These are phyloP conservation scores for Rosa rugosa DNA, from an alignment of 306 rosid genomes.

Conservation along the genomic window DNA sequence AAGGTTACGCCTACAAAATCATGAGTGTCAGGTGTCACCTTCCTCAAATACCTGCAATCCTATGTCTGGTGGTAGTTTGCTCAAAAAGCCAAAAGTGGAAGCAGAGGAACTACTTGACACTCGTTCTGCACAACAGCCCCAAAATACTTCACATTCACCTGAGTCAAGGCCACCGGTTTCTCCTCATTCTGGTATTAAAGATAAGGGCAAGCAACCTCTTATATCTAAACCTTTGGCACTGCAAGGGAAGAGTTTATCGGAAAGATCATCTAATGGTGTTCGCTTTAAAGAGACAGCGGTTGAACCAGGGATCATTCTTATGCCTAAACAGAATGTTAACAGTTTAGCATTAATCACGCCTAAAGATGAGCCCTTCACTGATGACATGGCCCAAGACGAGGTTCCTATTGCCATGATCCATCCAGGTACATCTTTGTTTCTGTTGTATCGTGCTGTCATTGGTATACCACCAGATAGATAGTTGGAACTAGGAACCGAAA, in stretches of 20 bases:
- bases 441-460: not conserved
- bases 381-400: slow-evolving; percentile 36
- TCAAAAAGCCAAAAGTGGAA: slow-evolving; percentile 55
- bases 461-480: not conserved
- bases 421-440: slow-evolving; percentile 51
- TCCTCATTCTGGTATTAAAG: slow-evolving; percentile 23
- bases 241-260: slow-evolving; percentile 36
- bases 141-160: slow-evolving; percentile 22
- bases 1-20: slow-evolving; percentile 71
- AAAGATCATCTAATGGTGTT: slow-evolving; percentile 26
- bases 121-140: slow-evolving; percentile 40
- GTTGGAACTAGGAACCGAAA: slow-evolving; percentile 4
- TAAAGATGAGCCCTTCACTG: slow-evolving; percentile 79
- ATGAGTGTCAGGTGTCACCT: slow-evolving; percentile 41
- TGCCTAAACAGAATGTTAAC: slow-evolving; percentile 32
- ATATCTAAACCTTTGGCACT: slow-evolving; percentile 10
- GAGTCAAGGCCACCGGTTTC: slow-evolving; percentile 30
- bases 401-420: slow-evolving; percentile 58
- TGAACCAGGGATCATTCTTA: slow-evolving; percentile 31
- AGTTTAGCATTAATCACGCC: slow-evolving; percentile 52
- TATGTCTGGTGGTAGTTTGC: slow-evolving; percentile 32
- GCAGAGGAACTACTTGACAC: slow-evolving; percentile 32
- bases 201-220: slow-evolving; percentile 75
- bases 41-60: slow-evolving; percentile 26
- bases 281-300: slow-evolving; percentile 39